Evolutionary conservation across 2,329 filamentous ascomycete genomes (phyloP).

Genomic region (Pestalotiopsis sp.): DNA sequence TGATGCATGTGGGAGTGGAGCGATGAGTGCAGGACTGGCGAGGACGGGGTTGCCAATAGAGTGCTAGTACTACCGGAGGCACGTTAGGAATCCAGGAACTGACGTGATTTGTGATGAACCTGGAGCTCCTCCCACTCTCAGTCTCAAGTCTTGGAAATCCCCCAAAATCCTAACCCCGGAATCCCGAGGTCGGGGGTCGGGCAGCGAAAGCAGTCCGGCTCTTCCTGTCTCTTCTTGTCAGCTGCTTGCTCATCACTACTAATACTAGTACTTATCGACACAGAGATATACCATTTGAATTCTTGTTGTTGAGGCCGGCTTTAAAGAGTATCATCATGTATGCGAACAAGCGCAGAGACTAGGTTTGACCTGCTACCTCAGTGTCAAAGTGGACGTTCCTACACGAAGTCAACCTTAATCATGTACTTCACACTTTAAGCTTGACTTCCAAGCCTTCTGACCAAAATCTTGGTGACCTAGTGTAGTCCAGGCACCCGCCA

Average conservation of each 20-base stretch:
- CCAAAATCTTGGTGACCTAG: background rate
- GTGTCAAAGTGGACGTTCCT: background rate
- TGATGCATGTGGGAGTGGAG: background rate
- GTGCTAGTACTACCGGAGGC: background rate
- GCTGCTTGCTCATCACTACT: background rate
- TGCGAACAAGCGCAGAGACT: background rate
- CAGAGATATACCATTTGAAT: background rate
- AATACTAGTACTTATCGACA: background rate
- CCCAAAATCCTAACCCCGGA: background rate
- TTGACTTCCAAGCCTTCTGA: background rate
- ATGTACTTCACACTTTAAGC: background rate
- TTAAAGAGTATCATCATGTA: background rate
- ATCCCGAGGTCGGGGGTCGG: conserved; percentile 1
- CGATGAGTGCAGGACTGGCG: background rate
- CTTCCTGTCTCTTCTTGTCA: too few relatives aligned
- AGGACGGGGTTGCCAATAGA: too few relatives aligned
- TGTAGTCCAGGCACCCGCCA: background rate
- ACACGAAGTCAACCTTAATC: background rate
- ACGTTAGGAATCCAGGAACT: background rate
- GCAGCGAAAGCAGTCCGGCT: background rate
- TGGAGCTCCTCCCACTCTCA: background rate
- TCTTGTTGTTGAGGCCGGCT: background rate
- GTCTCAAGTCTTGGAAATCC: background rate
- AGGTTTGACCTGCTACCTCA: background rate
- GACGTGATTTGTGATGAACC: background rate